Evolutionary conservation across 2,329 filamentous ascomycete species (phyloP), one percentile per base, ranked within the genome.

Genomic region (Neocatenulostroma microsporum): DNA sequence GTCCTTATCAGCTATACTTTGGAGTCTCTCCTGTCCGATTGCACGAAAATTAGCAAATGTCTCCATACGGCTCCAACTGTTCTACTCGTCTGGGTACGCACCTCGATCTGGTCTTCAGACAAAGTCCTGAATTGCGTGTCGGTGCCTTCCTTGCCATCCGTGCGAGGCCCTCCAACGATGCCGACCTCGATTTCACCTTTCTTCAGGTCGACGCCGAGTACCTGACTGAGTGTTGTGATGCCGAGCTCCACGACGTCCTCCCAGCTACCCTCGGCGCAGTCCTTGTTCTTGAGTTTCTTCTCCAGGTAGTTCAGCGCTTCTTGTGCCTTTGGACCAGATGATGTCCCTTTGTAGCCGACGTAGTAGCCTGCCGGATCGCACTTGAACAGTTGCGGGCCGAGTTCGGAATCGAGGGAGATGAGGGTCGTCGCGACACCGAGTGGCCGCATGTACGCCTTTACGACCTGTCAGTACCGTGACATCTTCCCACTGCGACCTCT

Each of bases 221-320:
- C 88, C 23, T 84, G 94, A 76, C 88, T 94, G 63, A 98, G 70
- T 5, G 91, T 89, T 29, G 86, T 84, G 63, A 98, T 98, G 41
- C 85, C 91, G 55, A 96, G 74, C 72, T 98, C 91, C 33, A 98
- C 89, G 32, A 98, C 91, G 43, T 98, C 91, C 65, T 94, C 85
- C 91, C 91, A 98, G 58, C 71, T 80, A 44, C 91, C 91, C 40
- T 91, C 83, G 23, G 89, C 91, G 55, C 76, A 73, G 57, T 96
- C 88, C 79, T 95, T 95, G 80, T 94, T 95, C 73, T 95, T 94
- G 64, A 98, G 79, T 76, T 96, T 96, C 81, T 96, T 96, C 77
- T 98, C 91, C 41, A 98, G 74, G 64, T 94, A 87, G 67, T 98
- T 98, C 61, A 96, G 78, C 46, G 91, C 91, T 73, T 98, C 91